Base-by-base conservation (phyloP, 371 early-diverging fungal species). In the Entomophthora muscae region DNA sequence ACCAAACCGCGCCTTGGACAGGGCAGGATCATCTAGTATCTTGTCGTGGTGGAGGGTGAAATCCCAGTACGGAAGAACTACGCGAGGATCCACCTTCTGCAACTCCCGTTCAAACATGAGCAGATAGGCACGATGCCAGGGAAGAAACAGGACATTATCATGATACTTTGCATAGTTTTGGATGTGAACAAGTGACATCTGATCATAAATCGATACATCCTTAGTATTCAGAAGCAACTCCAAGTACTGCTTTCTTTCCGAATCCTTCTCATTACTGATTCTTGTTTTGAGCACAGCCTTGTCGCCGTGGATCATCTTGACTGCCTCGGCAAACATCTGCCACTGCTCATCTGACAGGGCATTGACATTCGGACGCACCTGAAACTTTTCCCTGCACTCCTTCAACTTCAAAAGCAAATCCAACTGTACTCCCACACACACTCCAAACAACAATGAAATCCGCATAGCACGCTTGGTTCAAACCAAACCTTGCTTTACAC, bases 101-200 rank as follows among this genome's bases (percentile, higher is more conserved):
- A 76, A 55, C 3, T 63, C 59, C 30, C 52, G 21, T 60, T 75
- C 75, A 32, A 71, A 68, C 24, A 62, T 32, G 23, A 57, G 23
- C 28, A 71, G 58, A 55, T 71, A 68, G 26, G 52, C 29, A 28
- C 75, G 66, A 60, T 75, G 75, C 72, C 72, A 73, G 3, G 75
- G 70, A 22, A 72, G 52, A 64, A 74, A 74, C 17, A 10, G 17
- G 17, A 5, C 42, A 17, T 42, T 42, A 42, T 42, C 42, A 42
- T 42, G 42, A 30, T 67, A 52, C 23, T 54, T 26, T 23, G 3
- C 21, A 26, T 54, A 54, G 5, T 54, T 5, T 26, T 54, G 55
- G 27, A 54, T 54, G 26, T 54, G 55, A 42, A 42, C 42, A 42
- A 10, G 42, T 42, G 17, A 5, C 42, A 42, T 42, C 42, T 42